Base-by-base conservation (phyloP, 1,284 basidiomycete species). In the Agaricales sp. region DNA sequence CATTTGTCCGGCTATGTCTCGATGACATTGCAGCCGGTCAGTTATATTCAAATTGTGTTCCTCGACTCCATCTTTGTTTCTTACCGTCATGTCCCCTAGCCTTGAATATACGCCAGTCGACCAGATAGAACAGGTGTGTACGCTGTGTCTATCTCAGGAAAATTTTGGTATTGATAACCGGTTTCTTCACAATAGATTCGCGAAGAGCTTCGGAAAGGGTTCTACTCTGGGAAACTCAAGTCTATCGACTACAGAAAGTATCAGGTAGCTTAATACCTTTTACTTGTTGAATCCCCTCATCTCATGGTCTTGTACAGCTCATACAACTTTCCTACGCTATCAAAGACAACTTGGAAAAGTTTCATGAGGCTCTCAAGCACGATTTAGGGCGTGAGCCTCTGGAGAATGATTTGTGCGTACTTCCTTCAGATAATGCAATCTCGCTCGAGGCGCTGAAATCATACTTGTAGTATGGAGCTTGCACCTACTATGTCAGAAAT, bases 401-500 rank as follows among this genome's bases (percentile, higher is more conserved):
- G 41, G 41, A n/a, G 18, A 43, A 19, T n/a, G 13, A 43, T 19
- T 19, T 43, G n/a, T 43, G 20, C n/a, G 13, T 21, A 16, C 20
- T 11, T 21, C 20, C 8, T 43, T 16, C 11, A 37, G 41, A 8
- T 43, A 11, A 11, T 19, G 8, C 41, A 19, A 8, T 43, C 20
- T 16, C 20, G 13, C 20, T 43, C 41, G 11, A 8, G 11, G 8
- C 8, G 41, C 13, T 16, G 8, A 19, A 11, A 8, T 19, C 11
- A 11, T n/a, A 8, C 51, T 43, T 16, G 18, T 50, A 85, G 82
- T 56, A 63, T 81, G 2, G 84, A 87, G 54, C 68, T 82, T 48
- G 62, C 63, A 30, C 59, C 73, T 2, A 68, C 73, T 4, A 61
- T 86, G 20, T 59, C 67, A 41, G 89, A 93, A 57, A 71, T 78